phyloP scores from a whole-genome alignment of 2,329 filamentous ascomycete genomes.

The Penicillium capsulatum region DNA sequence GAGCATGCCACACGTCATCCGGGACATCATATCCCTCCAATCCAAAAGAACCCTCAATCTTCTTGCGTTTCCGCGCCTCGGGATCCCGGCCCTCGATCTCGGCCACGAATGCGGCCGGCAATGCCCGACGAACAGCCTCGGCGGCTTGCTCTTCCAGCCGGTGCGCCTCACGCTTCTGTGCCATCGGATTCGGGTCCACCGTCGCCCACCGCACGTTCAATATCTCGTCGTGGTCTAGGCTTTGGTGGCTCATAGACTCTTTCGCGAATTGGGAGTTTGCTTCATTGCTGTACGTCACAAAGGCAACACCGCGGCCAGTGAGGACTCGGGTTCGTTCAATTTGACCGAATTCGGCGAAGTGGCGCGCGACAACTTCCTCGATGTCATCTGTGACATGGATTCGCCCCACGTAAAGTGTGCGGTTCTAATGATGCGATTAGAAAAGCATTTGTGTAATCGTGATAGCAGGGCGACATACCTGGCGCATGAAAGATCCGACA shows the following conservation, averaged over 20 bases:
- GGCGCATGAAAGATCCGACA: conserved; percentile 74
- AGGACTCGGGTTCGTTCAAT: conserved; percentile 79
- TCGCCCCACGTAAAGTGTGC: conserved; percentile 86
- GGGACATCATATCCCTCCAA: conserved; percentile 89
- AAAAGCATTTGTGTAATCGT: too few species aligned
- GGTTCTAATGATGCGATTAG: conserved; percentile 65
- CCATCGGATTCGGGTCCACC: conserved; percentile 90
- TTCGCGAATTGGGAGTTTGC: conserved; percentile 87
- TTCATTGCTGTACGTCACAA: conserved; percentile 75
- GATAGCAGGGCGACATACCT: too few species aligned
- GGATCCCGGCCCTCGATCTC: conserved; percentile 91
- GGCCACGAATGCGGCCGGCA: conserved; percentile 85
- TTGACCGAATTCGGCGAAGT: conserved; percentile 96
- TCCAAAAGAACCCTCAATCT: conserved; percentile 83
- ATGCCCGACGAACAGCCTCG: conserved; percentile 80
- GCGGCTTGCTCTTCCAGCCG: conserved; percentile 93
- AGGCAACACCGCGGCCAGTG: conserved; percentile 84
- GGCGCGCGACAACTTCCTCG: conserved; percentile 87
- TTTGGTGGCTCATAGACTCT: conserved; percentile 93
- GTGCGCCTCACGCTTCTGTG: conserved; percentile 83
- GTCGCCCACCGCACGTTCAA: conserved; percentile 97
- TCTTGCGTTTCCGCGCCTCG: conserved; percentile 80
- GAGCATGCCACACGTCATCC: conserved; percentile 87
- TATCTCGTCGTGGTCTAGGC: conserved; percentile 81
- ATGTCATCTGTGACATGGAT: conserved; percentile 69